A percentile compares a stretch with the other conserved stretches of the same genome.
Evolutionary conservation across 768 basidiomycete species (phyloP).

Genomic region (Psilocybe sp.): DNA sequence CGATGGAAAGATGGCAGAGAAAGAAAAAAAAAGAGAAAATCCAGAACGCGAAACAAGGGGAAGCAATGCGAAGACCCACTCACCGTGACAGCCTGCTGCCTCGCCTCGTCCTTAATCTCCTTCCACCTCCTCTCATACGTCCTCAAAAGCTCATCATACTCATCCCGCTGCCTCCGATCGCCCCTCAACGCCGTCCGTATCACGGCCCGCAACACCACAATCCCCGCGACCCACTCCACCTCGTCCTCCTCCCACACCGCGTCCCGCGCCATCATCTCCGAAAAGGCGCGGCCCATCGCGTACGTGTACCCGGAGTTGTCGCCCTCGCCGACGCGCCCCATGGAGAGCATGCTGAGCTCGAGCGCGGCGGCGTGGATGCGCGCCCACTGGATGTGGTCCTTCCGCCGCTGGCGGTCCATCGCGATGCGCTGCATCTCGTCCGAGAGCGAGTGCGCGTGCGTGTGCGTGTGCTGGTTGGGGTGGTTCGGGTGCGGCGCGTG

Average conservation of each 20-base stretch:
- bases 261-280: constrained; percentile 61
- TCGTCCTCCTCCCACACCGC: constrained; percentile 66
- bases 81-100: constrained; percentile 61
- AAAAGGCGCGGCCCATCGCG: constrained; percentile 44
- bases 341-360: constrained; percentile 50
- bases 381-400: constrained; percentile 67
- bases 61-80: too few species aligned
- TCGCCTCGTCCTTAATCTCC: constrained; percentile 65
- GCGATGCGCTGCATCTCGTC: constrained; percentile 67
- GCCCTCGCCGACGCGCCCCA: constrained; percentile 36
- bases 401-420: constrained; percentile 54
- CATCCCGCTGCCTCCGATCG: constrained; percentile 44
- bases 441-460: constrained; percentile 49
- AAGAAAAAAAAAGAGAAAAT: background rate
- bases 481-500: constrained; percentile 62
- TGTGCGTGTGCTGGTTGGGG: constrained; percentile 64
- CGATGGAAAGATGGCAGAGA: background rate
- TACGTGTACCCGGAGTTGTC: constrained; percentile 43
- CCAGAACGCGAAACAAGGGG: background rate
- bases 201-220: constrained; percentile 54
- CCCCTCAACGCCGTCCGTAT: constrained; percentile 51
- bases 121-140: constrained; percentile 68
- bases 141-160: constrained; percentile 53
- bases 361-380: constrained; percentile 63
- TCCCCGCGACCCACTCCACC: constrained; percentile 68